Conservation (phyloP, 768 basidiomycete species). For the Russula vinacea region DNA sequence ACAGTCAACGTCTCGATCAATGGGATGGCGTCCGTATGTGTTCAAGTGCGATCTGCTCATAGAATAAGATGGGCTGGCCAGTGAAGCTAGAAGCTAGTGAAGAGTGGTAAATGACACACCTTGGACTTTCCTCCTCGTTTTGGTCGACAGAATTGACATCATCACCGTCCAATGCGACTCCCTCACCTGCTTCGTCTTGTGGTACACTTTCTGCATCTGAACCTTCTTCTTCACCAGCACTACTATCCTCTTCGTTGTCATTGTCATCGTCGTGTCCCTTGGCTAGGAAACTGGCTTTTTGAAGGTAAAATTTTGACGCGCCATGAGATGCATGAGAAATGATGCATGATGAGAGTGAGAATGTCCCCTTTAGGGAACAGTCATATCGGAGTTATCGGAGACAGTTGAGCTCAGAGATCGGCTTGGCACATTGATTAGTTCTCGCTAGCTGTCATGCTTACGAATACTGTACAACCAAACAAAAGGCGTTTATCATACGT, state of each 20-base stretch:
- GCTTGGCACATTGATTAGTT: too few species aligned
- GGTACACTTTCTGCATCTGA: slow-evolving; percentile 32
- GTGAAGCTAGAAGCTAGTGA: not conserved
- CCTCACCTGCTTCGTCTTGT: slow-evolving; percentile 36
- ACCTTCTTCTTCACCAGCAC: too few species aligned
- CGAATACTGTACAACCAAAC: too few species aligned
- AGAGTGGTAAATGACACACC: slow-evolving; percentile 42
- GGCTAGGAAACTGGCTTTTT: too few species aligned
- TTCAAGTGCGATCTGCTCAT: slow-evolving; percentile 62
- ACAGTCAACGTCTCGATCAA: slow-evolving; percentile 79
- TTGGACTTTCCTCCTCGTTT: slow-evolving; percentile 79
- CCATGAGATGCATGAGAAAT: too few species aligned
- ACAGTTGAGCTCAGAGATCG: too few species aligned
- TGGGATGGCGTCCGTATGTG: slow-evolving; percentile 79
- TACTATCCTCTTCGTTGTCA: slow-evolving; percentile 43
- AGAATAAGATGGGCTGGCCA: slow-evolving; percentile 5
- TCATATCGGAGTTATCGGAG: too few species aligned
- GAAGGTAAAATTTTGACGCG: too few species aligned
- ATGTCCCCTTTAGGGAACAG: too few species aligned
- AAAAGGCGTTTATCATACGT: too few species aligned
- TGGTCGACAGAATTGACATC: slow-evolving; percentile 67
- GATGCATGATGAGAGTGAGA: too few species aligned
- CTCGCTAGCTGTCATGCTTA: too few species aligned
- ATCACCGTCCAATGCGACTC: slow-evolving; percentile 64
- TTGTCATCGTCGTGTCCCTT: not conserved